Conservation (phyloP, 1,284 basidiomycete species). For the Rhodotorula sp. region DNA sequence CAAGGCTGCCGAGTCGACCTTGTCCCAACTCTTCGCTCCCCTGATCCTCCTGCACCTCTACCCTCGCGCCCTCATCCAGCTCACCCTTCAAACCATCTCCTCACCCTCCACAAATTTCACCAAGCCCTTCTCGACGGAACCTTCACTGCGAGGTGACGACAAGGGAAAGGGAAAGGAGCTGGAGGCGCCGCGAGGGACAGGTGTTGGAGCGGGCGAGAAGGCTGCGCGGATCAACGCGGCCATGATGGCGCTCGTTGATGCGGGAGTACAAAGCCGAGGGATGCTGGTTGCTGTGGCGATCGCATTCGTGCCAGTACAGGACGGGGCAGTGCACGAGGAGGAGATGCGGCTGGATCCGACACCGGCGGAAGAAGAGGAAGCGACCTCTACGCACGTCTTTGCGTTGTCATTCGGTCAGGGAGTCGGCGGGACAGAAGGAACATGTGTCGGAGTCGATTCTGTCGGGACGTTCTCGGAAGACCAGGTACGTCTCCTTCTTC, state of each 20-base stretch:
- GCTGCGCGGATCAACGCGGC: conserved; percentile 60
- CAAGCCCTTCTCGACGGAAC: conserved; percentile 53
- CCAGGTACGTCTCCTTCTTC: conserved; percentile 46
- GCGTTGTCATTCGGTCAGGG: conserved; percentile 52
- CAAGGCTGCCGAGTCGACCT: conserved; percentile 48
- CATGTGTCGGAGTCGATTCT: conserved; percentile 52
- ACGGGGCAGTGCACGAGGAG: conserved; percentile 58
- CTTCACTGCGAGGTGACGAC: conserved; percentile 38
- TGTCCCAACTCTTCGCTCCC: conserved; percentile 48
- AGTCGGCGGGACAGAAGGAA: conserved; percentile 45
- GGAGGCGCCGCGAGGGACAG: conserved; percentile 45
- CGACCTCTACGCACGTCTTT: conserved; percentile 59
- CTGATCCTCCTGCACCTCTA: conserved; percentile 54
- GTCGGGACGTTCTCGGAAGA: conserved; percentile 49
- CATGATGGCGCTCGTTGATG: conserved; percentile 53
- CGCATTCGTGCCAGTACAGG: conserved; percentile 48
- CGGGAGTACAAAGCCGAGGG: conserved; percentile 52
- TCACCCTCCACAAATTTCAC: conserved; percentile 59
- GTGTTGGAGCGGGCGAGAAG: conserved; percentile 44
- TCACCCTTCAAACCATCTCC: conserved; percentile 60
- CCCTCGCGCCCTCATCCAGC: conserved; percentile 61
- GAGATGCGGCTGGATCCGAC: conserved; percentile 71
- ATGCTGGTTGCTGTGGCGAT: conserved; percentile 53
- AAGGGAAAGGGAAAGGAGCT: conserved; percentile 5
- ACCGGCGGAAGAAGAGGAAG: conserved; percentile 62